Base-by-base conservation (phyloP, 1,284 basidiomycete genomes). In the Ganoderma leucocontextum region DNA sequence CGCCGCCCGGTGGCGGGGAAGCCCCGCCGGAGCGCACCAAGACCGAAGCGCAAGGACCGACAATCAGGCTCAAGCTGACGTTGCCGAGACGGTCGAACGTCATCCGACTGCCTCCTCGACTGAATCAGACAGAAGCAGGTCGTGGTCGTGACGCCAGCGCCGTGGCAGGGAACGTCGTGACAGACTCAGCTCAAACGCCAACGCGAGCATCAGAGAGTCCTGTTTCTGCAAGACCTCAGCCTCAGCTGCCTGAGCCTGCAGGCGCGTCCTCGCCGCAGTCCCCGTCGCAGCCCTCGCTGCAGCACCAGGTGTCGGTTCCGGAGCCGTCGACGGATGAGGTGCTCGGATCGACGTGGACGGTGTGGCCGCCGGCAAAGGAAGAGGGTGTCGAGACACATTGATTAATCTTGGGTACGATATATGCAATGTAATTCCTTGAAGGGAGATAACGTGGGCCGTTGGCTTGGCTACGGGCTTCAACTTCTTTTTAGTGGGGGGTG, bases 21-120 rank as follows among this genome's bases (percentile, higher is more conserved):
- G 55, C 8, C n/a, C 2, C 35, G 3, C 33, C 33, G 22, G 35
- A 0, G 19, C 35, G 35, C 55, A 60, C 25, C 19, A 17, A 41
- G n/a, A 38, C 19, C 36, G 58, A 9, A 3, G 38, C 9, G 17
- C n/a, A 41, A 15, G 39, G n/a, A 15, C 38, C 55, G n/a, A 22
- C 41, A 33, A 22, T 38, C 13, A 64, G 17, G 57, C 59, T 60
- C 7, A 47, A 60, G 19, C 58, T 62, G 25, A 57, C 29, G 49
- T 15, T 66, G 29, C 65, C 65, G 15, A 66, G 65, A 33, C 47
- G 64, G 55, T 36, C 47, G 15, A 29, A 60, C n/a, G 25, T 52
- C 44, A 53, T 39, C 4, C 35, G 38, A 41, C 36, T 60, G 38
- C 38, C 22, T 41, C 13, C 58, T 60, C 58, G 38, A 29, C 55